phyloP scores from a whole-genome alignment of 2,329 filamentous ascomycete genomes.

The Verticillium longisporum region DNA sequence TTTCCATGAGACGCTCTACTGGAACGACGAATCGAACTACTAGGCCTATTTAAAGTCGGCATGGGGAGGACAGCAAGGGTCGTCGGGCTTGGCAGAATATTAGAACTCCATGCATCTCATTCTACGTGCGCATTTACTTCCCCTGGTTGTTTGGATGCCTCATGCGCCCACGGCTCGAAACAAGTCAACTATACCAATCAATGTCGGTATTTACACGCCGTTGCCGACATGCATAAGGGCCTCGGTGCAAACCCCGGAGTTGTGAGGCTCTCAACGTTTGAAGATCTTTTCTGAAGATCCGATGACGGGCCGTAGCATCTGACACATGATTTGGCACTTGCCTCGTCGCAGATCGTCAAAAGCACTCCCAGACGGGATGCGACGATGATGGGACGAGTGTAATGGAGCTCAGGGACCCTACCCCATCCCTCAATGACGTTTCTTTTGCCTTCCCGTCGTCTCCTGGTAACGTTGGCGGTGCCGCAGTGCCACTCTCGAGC shows the following conservation, averaged over 20 bases:
- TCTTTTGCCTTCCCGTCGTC: not conserved
- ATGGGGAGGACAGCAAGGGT: not conserved
- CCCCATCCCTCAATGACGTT: not conserved
- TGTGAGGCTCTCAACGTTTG: not conserved
- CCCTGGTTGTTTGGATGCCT: not conserved
- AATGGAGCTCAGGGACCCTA: not conserved
- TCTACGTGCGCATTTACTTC: not conserved
- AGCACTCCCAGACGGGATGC: not conserved
- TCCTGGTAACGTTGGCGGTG: not conserved
- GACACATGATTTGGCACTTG: not conserved
- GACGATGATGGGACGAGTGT: not conserved
- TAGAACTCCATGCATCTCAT: not conserved
- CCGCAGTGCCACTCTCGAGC: not conserved
- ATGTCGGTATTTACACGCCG: not conserved
- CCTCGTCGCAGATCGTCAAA: not conserved
- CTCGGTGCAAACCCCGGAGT: not conserved
- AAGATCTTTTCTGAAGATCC: not conserved
- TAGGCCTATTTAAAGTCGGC: conserved; percentile 13
- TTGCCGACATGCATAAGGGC: not conserved
- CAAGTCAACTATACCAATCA: not conserved
- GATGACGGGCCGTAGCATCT: not conserved
- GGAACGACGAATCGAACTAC: conserved; percentile 42
- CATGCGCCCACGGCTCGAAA: not conserved
- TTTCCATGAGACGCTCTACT: conserved; percentile 41
- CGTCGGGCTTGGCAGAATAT: not conserved